These are phyloP conservation scores for Boechera stricta DNA, from an alignment of 345 rosid species.

Conservation along the genomic window DNA sequence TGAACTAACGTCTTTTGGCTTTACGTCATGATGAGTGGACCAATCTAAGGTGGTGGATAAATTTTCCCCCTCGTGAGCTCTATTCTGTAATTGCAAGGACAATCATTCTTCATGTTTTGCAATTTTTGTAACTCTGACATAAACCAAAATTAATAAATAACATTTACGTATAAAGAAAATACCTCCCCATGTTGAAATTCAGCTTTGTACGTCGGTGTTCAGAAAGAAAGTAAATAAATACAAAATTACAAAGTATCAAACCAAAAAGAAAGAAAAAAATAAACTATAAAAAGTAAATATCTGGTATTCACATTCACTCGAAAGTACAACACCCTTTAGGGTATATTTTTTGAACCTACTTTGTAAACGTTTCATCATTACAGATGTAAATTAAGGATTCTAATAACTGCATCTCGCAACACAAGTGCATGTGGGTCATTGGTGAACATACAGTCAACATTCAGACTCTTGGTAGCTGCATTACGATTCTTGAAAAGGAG, in stretches of 20 bases:
- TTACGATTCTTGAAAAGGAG: slow-evolving; percentile 36
- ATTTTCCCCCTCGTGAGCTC: slow-evolving; percentile 38
- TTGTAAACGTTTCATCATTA: slow-evolving; percentile 9
- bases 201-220: slow-evolving; percentile 40
- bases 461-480: slow-evolving; percentile 34
- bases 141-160: background rate
- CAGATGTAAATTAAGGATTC: background rate
- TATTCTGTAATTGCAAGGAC: slow-evolving; percentile 34
- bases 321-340: slow-evolving; percentile 37
- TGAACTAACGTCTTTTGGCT: slow-evolving; percentile 37
- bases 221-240: slow-evolving; percentile 27
- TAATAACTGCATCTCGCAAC: slow-evolving; percentile 11
- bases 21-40: slow-evolving; percentile 44
- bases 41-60: slow-evolving; percentile 22
- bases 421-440: slow-evolving; percentile 36
- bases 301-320: slow-evolving; percentile 24
- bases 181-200: slow-evolving; percentile 30
- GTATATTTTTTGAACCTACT: slow-evolving; percentile 4
- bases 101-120: slow-evolving; percentile 34
- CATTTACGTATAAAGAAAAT: slow-evolving; percentile 30
- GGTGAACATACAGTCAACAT: slow-evolving; percentile 32
- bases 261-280: background rate
- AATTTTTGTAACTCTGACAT: slow-evolving; percentile 13
- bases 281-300: background rate
- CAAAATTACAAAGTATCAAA: slow-evolving; percentile 33